Percentiles rank a stretch among this genome's conserved stretches.
These are phyloP conservation scores for Verticillium nubilum DNA, from an alignment of 2,329 filamentous ascomycete species.

Conservation along the genomic window DNA sequence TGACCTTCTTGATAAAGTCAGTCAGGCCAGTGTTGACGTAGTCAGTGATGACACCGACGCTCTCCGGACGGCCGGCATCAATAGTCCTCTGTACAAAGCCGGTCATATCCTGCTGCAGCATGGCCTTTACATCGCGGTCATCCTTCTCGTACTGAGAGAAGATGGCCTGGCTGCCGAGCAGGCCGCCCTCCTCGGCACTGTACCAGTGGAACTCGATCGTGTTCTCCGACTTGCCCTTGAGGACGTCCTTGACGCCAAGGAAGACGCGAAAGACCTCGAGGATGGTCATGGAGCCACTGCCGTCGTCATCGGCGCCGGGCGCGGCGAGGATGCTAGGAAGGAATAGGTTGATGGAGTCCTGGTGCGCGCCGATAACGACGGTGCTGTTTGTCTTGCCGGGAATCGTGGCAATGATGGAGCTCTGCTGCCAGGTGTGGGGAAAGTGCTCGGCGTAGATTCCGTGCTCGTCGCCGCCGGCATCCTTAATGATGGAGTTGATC, in stretches of 20 bases:
- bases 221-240: constrained; percentile 68
- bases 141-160: constrained; percentile 74
- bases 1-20: constrained; percentile 82
- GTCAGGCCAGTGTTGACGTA: constrained; percentile 81
- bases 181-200: constrained; percentile 80
- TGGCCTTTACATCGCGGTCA: constrained; percentile 77
- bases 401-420: constrained; percentile 85
- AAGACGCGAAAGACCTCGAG: constrained; percentile 84
- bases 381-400: constrained; percentile 82
- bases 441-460: constrained; percentile 70
- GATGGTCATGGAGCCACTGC: constrained; percentile 88
- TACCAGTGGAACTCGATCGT: constrained; percentile 98
- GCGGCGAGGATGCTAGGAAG: constrained; percentile 77
- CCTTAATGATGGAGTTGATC: constrained; percentile 65
- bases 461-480: constrained; percentile 62
- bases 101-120: constrained; percentile 99
- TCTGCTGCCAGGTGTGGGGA: constrained; percentile 80
- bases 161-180: constrained; percentile 84
- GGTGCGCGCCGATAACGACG: constrained; percentile 84
- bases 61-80: constrained; percentile 76
- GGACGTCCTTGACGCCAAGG: constrained; percentile 64
- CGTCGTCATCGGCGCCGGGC: constrained; percentile 93
- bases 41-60: constrained; percentile 88
- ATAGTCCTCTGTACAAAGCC: constrained; percentile 80
- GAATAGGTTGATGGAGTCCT: constrained; percentile 93